A percentile compares a stretch with the other conserved stretches of the same genome.
Conservation (phyloP, 352 stramenopile species). For the Phytophthora quininea region DNA sequence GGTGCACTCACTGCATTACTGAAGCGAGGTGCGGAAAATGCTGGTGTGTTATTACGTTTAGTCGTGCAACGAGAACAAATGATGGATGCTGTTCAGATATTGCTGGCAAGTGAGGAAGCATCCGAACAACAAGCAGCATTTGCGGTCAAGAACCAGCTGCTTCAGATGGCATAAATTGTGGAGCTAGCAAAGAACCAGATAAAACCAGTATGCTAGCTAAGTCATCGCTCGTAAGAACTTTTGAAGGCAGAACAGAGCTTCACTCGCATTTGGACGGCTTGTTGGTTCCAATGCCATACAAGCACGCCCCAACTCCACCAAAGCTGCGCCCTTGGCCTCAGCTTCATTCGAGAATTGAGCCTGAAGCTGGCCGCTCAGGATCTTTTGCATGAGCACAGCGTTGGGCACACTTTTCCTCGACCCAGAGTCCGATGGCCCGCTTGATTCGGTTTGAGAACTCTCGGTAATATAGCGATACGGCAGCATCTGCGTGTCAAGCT, state of each 20-base stretch:
- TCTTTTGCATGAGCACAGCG: background rate
- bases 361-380: background rate
- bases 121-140: constrained; percentile 68
- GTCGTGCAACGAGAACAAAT: constrained; percentile 59
- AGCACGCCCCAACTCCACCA: background rate
- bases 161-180: constrained; percentile 22
- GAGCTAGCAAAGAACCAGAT: background rate
- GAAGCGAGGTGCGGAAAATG: constrained; percentile 33
- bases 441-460: background rate
- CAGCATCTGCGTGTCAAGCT: constrained; percentile 3
- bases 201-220: background rate
- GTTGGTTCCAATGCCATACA: background rate
- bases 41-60: constrained; percentile 49
- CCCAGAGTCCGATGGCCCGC: background rate
- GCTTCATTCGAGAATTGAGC: background rate
- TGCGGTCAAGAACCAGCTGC: constrained; percentile 48
- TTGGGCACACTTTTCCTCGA: background rate
- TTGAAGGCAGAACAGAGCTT: background rate
- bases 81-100: constrained; percentile 41
- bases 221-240: background rate
- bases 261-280: background rate
- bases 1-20: constrained; percentile 51
- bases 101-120: constrained; percentile 61
- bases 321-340: background rate
- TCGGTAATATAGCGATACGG: background rate